These are phyloP conservation scores for Phytophthora quininea DNA, from an alignment of 352 stramenopile genomes.

Conservation along the genomic window DNA sequence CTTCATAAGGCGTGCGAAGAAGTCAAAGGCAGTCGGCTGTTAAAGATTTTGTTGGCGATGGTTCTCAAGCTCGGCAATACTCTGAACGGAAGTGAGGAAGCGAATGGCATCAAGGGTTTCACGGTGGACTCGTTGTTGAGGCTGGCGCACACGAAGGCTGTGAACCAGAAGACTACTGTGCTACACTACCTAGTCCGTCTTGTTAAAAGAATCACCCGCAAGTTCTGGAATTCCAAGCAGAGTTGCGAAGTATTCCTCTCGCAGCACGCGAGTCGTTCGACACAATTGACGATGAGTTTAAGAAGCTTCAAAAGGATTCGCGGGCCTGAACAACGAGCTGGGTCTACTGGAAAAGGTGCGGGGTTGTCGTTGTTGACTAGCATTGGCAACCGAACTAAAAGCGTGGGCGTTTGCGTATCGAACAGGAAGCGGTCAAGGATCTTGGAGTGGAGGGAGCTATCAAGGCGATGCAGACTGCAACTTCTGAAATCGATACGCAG, in stretches of 20 bases:
- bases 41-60: slow-evolving; percentile 96
- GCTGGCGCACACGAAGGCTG: slow-evolving; percentile 94
- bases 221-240: slow-evolving; percentile 92
- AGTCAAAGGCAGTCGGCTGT: slow-evolving; percentile 90
- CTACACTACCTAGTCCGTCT: slow-evolving; percentile 98
- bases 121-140: slow-evolving; percentile 95
- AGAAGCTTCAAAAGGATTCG: slow-evolving; percentile 55
- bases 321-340: slow-evolving; percentile 54
- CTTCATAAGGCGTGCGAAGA: slow-evolving; percentile 93
- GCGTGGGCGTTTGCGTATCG: not conserved
- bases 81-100: slow-evolving; percentile 92
- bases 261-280: slow-evolving; percentile 88
- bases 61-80: slow-evolving; percentile 97
- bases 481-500: slow-evolving; percentile 46
- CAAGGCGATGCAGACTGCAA: slow-evolving; percentile 40
- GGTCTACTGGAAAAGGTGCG: slow-evolving; percentile 51
- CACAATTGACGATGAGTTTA: slow-evolving; percentile 66
- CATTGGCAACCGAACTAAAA: not conserved
- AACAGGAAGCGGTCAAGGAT: slow-evolving; percentile 35
- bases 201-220: slow-evolving; percentile 94
- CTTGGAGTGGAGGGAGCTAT: slow-evolving; percentile 32
- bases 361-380: not conserved
- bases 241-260: slow-evolving; percentile 84
- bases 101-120: slow-evolving; percentile 93
- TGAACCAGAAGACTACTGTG: slow-evolving; percentile 97